Conservation (phyloP, 2,329 filamentous ascomycete genomes). For the Verticillium nonalfalfae region DNA sequence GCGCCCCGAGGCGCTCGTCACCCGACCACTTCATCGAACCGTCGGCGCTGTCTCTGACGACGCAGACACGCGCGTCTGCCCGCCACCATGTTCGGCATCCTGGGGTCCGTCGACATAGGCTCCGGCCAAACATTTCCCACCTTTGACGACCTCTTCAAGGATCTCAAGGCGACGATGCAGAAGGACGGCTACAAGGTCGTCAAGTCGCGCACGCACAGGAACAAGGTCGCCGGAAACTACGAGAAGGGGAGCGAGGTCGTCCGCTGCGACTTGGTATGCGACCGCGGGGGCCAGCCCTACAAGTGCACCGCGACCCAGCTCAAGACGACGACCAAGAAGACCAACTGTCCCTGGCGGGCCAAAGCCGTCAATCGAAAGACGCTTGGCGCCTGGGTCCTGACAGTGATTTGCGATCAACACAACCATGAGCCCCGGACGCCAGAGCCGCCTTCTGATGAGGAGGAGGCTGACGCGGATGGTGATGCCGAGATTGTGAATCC, state of each 20-base stretch:
- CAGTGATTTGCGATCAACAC: conserved; percentile 35
- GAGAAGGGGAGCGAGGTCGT: conserved; percentile 35
- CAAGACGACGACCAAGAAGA: conserved; percentile 39
- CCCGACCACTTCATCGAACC: neutral
- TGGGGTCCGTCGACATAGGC: conserved; percentile 28
- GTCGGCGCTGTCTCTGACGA: neutral
- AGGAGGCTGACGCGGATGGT: conserved; percentile 22
- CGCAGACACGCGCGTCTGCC: neutral
- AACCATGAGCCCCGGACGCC: conserved; percentile 38
- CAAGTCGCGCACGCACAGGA: conserved; percentile 35
- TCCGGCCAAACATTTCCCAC: conserved; percentile 24
- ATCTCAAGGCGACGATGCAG: conserved; percentile 32
- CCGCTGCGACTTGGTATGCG: conserved; percentile 37
- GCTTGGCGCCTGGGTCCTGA: conserved; percentile 36
- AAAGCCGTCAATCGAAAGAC: conserved; percentile 37
- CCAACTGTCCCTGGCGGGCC: conserved; percentile 37
- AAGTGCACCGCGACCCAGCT: conserved; percentile 36
- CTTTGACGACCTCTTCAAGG: conserved; percentile 34
- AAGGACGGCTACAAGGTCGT: conserved; percentile 40
- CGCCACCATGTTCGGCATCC: conserved; percentile 32
- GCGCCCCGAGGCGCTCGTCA: neutral
- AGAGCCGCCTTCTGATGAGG: conserved; percentile 29
- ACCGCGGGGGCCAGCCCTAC: conserved; percentile 36
- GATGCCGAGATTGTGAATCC: conserved; percentile 16
- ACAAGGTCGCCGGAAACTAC: conserved; percentile 31